phyloP scores from a whole-genome alignment of 1,139 yeast genomes.

The Pneumocystis murina region DNA sequence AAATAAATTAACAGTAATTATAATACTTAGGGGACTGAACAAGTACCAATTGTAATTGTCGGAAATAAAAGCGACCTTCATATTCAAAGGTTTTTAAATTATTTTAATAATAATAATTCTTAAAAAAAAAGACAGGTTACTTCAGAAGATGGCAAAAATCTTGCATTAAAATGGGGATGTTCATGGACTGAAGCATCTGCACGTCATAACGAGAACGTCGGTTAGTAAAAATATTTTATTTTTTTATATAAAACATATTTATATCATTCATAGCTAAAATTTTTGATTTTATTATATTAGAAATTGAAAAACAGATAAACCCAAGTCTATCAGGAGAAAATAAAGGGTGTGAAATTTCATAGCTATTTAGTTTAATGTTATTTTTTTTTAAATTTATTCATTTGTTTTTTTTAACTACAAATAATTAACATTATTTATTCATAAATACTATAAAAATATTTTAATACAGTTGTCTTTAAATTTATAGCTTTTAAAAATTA shows the following conservation, averaged over 20 bases:
- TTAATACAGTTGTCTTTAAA: neutral
- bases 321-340: constrained; percentile 27
- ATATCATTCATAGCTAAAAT: constrained; percentile 26
- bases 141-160: constrained; percentile 43
- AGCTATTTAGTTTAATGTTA: neutral
- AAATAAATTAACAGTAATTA: neutral
- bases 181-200: constrained; percentile 75
- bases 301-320: constrained; percentile 50
- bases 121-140: constrained; percentile 35
- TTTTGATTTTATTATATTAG: constrained; percentile 52
- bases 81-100: constrained; percentile 8
- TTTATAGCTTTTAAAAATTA: neutral
- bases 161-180: constrained; percentile 48
- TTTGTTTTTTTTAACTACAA: neutral
- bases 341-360: constrained; percentile 24
- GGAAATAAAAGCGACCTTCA: constrained; percentile 66
- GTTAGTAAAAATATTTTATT: constrained; percentile 13
- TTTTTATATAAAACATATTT: neutral
- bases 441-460: neutral
- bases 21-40: constrained; percentile 38
- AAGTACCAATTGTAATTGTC: constrained; percentile 64
- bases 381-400: neutral
- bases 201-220: constrained; percentile 54
- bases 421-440: neutral
- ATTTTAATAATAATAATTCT: constrained; percentile 14